Evolutionary conservation across 257 asterid species (phyloP), one percentile per base, ranked within the genome.

Genomic region (Jasminum sambac): DNA sequence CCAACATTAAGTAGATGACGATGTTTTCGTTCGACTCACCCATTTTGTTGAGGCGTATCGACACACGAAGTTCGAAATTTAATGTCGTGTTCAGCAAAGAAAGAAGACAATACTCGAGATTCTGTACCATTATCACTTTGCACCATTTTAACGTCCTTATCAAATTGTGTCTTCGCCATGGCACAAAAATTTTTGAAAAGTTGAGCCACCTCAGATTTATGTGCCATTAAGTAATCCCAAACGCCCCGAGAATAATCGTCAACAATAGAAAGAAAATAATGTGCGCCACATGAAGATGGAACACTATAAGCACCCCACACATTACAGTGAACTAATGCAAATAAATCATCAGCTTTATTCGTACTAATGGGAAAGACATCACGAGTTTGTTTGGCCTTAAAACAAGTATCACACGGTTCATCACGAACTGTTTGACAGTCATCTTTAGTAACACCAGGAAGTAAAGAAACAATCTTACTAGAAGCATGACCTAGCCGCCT

Each of bases 191-290:
- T 11, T 3, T 4, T 16, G 2, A 70, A 7, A 0, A 25, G 11
- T 1, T 40, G 16, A 1, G 0, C 0, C 52, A 60, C 68, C 12
- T 70, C 44, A 12, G 24, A n/a, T 21, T 70, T 70, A 0, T 5
- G 21, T 11, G 8, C 24, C 3, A 59, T 0, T 0, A 46, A 36
- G 34, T 12, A 13, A 6, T 46, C 26, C 40, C 44, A 48, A 13
- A 48, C 12, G n/a, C 39, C 72, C n/a, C 50, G 16, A 11, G 72
- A 68, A 17, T 5, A 73, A 21, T 52, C 72, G 55, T 65, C 67
- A 0, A 73, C 60, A 9, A 73, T 52, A 0, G 61, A 64, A 0
- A 72, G 10, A 24, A 72, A 64, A 72, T 72, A 43, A 26, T 13
- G 11, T 0, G 65, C 65, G 2, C 73, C 65, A 17, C 24, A 19